Conservation (phyloP, 106 monocot genomes). For the Phalaenopsis aphrodite region DNA sequence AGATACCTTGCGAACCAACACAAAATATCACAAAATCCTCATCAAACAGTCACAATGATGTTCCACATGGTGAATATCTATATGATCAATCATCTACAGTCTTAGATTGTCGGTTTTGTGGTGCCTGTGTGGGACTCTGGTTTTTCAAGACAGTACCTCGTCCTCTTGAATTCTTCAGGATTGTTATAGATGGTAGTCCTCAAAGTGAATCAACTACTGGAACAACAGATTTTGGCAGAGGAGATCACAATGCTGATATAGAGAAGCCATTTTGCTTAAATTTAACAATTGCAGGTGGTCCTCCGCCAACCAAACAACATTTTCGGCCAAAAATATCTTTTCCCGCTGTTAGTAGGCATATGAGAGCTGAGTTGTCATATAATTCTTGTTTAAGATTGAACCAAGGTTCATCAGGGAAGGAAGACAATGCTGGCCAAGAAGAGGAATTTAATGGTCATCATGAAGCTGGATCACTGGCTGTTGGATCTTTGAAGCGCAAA, state of each 20-base stretch:
- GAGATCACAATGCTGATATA: conserved; percentile 5
- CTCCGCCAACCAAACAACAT: conserved; percentile 64
- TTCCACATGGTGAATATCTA: conserved; percentile 19
- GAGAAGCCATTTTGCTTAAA: conserved; percentile 26
- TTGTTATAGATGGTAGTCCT: conserved; percentile 30
- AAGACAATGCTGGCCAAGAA: conserved; percentile 9
- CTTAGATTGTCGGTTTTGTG: conserved; percentile 82
- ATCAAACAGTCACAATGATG: conserved; percentile 9
- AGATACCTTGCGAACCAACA: conserved; percentile 13
- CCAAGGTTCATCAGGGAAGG: conserved; percentile 4
- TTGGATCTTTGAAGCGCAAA: conserved; percentile 55
- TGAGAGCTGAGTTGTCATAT: conserved; percentile 42
- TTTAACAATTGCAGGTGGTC: conserved; percentile 88
- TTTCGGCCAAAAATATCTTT: conserved; percentile 77
- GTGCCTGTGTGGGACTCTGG: conserved; percentile 90
- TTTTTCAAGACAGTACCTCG: conserved; percentile 37
- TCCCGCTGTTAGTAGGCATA: conserved; percentile 72
- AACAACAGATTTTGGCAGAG: conserved; percentile 1
- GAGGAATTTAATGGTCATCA: conserved; percentile 4
- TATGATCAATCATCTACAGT: conserved; percentile 69
- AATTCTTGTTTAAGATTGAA: conserved; percentile 5
- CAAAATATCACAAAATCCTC: conserved; percentile 15
- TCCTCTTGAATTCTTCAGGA: conserved; percentile 64
- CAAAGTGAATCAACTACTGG: conserved; percentile 13
- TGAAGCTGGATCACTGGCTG: conserved; percentile 13